Base-by-base conservation (phyloP, 2,329 filamentous ascomycete species). In the Tetracladium maxilliforme region DNA sequence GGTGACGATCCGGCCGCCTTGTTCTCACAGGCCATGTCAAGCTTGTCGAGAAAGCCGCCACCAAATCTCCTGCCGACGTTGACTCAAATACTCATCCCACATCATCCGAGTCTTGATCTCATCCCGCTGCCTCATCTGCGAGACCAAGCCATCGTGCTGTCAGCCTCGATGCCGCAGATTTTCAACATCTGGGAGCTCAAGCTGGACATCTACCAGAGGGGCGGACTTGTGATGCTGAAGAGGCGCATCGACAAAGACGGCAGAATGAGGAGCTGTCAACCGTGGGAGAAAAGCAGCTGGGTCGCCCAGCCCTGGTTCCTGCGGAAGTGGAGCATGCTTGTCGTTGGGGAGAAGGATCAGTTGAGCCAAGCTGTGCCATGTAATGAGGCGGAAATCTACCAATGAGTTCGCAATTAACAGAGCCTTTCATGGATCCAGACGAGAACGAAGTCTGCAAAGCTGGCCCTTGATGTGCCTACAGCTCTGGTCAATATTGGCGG, bases 161-260 rank as follows among this genome's bases (percentile, higher is more conserved):
- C 39, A 10, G 41, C 43, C 10, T 38, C 40, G 0, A 33, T 38
- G 23, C 47, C 49, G 2, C 33, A 41, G 17, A 10, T 38, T 2
- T 47, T 51, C 24, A 37, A 47, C 27, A 32, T 44, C 2, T 35
- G 39, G 33, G 51, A 54, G 6, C 27, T 54, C 20, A 54, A 54
- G 28, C 33, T 35, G 21, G 51, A 54, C 34, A 42, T 54, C 20
- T 43, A 46, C 11, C 35, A 38, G 10, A 35, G 35, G 6, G 38
- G 41, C 24, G 48, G 44, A 4, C 20, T 49, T 26, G 25, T 40
- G 6, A 45, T 35, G 23, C 38, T 30, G 10, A 17, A 27, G 8
- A 17, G 23, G 16, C 7, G 19, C 24, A 19, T 19, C n/a, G 4
- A 12, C 16, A 16, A 19, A 19, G 22, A 14, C 6, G 33, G 29